These are phyloP conservation scores for Prillingera fragicola DNA, from an alignment of 1,284 basidiomycete genomes.

Conservation along the genomic window DNA sequence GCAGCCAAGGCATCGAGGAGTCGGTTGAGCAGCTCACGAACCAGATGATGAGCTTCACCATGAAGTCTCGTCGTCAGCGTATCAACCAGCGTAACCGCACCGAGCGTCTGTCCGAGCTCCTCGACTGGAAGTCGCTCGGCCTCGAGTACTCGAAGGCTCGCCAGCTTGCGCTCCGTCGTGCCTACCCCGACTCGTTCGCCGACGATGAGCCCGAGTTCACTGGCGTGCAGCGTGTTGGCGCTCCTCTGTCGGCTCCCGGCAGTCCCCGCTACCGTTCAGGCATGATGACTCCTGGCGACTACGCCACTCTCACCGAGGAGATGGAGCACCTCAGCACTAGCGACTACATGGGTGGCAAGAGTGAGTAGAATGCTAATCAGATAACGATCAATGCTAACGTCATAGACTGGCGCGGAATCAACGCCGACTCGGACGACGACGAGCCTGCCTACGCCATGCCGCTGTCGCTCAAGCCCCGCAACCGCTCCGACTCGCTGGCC, in stretches of 20 bases:
- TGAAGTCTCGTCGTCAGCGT: conserved; percentile 88
- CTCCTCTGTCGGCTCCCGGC: conserved; percentile 74
- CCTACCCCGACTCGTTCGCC: conserved; percentile 90
- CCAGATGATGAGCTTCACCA: conserved; percentile 71
- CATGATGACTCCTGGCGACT: conserved; percentile 70
- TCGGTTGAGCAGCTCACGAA: conserved; percentile 66
- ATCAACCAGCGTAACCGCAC: conserved; percentile 98
- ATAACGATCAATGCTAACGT: background rate
- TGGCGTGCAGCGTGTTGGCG: conserved; percentile 60
- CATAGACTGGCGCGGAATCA: conserved; percentile 46
- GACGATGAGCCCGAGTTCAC: conserved; percentile 60
- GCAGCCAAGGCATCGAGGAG: conserved; percentile 83
- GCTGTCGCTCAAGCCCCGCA: conserved; percentile 77
- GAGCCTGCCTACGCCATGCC: conserved; percentile 91
- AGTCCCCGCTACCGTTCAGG: conserved; percentile 75
- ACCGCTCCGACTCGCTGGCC: conserved; percentile 64
- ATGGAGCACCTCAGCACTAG: conserved; percentile 82
- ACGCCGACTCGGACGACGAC: conserved; percentile 63
- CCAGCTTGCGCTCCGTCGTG: conserved; percentile 83
- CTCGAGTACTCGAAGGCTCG: conserved; percentile 95
- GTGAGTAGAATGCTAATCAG: conserved; percentile 52
- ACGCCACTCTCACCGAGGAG: conserved; percentile 92
- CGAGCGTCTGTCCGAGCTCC: conserved; percentile 80
- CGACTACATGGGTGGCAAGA: conserved; percentile 73
- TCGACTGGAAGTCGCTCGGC: conserved; percentile 98